phyloP scores from a whole-genome alignment of 164 flowering plant species.

The Kalanchoe fedtschenkoi region DNA sequence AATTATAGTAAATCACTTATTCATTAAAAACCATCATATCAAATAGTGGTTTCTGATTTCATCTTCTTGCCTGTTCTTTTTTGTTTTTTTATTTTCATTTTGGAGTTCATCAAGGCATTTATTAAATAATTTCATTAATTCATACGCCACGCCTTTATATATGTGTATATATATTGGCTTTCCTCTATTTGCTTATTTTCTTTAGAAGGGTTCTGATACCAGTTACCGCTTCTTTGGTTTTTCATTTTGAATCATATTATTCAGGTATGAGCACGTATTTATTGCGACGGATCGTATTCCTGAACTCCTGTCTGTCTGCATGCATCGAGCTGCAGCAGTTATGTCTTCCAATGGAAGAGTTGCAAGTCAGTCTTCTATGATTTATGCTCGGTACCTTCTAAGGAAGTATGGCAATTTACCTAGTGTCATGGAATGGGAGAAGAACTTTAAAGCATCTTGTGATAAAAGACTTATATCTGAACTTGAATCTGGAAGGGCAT shows the following conservation, averaged over 20 bases:
- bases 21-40: background rate
- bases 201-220: too few species aligned
- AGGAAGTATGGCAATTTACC: slow-evolving; percentile 58
- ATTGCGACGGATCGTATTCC: slow-evolving; percentile 75
- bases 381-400: slow-evolving; percentile 57
- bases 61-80: background rate
- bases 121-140: background rate
- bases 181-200: too few species aligned
- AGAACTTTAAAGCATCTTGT: slow-evolving; percentile 59
- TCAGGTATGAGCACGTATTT: slow-evolving; percentile 83
- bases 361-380: slow-evolving; percentile 48
- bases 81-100: background rate
- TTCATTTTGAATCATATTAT: slow-evolving; percentile 12
- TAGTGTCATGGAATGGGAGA: slow-evolving; percentile 83
- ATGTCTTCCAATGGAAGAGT: slow-evolving; percentile 61
- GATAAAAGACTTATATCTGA: slow-evolving; percentile 78
- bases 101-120: background rate
- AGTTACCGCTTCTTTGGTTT: background rate
- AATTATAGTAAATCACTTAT: too few species aligned
- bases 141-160: background rate
- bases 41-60: background rate
- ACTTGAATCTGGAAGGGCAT: slow-evolving; percentile 64
- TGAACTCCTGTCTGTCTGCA: slow-evolving; percentile 54
- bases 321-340: slow-evolving; percentile 47
- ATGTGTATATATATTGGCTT: too few species aligned